These are phyloP conservation scores for Rhizomucor miehei DNA, from an alignment of 371 early-diverging fungal genomes.

Conservation along the genomic window DNA sequence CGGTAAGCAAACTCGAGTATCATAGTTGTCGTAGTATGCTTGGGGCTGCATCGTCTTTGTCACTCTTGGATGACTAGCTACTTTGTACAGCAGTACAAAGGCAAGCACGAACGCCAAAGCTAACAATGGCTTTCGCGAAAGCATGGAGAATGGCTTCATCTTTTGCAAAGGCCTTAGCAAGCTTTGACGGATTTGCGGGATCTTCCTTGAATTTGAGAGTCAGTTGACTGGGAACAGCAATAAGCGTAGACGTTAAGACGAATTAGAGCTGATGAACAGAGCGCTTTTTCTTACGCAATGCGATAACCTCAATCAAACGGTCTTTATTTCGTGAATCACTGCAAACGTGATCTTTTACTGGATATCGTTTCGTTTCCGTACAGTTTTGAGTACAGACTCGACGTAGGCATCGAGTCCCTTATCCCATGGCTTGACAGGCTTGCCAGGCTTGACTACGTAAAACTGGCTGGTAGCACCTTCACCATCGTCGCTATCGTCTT, in stretches of 20 bases:
- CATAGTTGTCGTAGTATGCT: constrained; percentile 47
- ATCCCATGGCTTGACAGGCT: constrained; percentile 38
- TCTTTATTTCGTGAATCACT: too few species aligned
- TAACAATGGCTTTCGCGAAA: constrained; percentile 39
- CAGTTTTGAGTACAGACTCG: constrained; percentile 23
- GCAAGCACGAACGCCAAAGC: constrained; percentile 26
- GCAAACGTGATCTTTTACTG: too few species aligned
- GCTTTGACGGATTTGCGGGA: too few species aligned
- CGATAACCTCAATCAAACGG: too few species aligned
- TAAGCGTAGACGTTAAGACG: too few species aligned
- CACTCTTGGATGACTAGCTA: constrained; percentile 45
- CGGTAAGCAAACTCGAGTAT: constrained; percentile 46
- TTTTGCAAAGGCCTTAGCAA: too few species aligned
- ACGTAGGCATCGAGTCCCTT: constrained; percentile 46
- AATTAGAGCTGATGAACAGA: too few species aligned
- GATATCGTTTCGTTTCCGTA: constrained; percentile 11
- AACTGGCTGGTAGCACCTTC: constrained; percentile 8
- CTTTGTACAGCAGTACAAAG: constrained; percentile 35
- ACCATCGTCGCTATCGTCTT: constrained; percentile 30
- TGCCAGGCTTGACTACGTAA: constrained; percentile 32
- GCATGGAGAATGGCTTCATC: constrained; percentile 28
- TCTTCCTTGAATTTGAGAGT: too few species aligned
- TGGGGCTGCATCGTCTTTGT: constrained; percentile 35
- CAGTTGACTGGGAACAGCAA: too few species aligned
- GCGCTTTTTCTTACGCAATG: too few species aligned